phyloP scores from a whole-genome alignment of 768 basidiomycete species.

The Floccularia luteovirens region DNA sequence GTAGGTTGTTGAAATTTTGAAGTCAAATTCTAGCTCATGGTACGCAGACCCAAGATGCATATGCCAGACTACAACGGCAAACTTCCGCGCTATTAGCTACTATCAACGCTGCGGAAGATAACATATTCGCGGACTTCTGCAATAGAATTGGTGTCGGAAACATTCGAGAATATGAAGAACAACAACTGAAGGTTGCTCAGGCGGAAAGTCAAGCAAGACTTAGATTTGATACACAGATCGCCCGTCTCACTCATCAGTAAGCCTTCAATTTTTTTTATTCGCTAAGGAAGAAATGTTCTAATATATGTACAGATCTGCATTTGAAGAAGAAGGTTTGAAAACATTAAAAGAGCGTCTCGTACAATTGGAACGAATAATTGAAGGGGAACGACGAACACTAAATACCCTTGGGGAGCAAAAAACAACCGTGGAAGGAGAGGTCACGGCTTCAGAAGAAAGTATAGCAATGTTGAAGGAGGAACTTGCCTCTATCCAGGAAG shows the following conservation, averaged over 20 bases:
- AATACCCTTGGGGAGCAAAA: slow-evolving; percentile 48
- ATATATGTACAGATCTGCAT: slow-evolving; percentile 51
- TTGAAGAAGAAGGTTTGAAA: slow-evolving; percentile 72
- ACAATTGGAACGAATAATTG: slow-evolving; percentile 42
- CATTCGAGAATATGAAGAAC: slow-evolving; percentile 92
- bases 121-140: slow-evolving; percentile 75
- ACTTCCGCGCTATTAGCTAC: slow-evolving; percentile 46
- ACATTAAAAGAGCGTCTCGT: slow-evolving; percentile 54
- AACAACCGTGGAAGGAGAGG: slow-evolving; percentile 45
- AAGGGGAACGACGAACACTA: slow-evolving; percentile 47
- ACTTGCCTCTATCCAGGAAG: slow-evolving; percentile 51
- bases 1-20: slow-evolving; percentile 21
- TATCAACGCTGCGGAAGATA: slow-evolving; percentile 76
- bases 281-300: background rate
- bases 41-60: slow-evolving; percentile 44
- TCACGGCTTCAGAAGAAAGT: slow-evolving; percentile 46
- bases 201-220: slow-evolving; percentile 82
- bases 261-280: slow-evolving; percentile 14
- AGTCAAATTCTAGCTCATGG: background rate
- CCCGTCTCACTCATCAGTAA: slow-evolving; percentile 80
- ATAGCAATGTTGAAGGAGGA: slow-evolving; percentile 55
- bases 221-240: slow-evolving; percentile 80
- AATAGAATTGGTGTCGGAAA: slow-evolving; percentile 65
- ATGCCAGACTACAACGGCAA: slow-evolving; percentile 43
- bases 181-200: slow-evolving; percentile 81